Evolutionary conservation across 2,329 filamentous ascomycete genomes (phyloP).

Genomic region (Diplodia sapinea): DNA sequence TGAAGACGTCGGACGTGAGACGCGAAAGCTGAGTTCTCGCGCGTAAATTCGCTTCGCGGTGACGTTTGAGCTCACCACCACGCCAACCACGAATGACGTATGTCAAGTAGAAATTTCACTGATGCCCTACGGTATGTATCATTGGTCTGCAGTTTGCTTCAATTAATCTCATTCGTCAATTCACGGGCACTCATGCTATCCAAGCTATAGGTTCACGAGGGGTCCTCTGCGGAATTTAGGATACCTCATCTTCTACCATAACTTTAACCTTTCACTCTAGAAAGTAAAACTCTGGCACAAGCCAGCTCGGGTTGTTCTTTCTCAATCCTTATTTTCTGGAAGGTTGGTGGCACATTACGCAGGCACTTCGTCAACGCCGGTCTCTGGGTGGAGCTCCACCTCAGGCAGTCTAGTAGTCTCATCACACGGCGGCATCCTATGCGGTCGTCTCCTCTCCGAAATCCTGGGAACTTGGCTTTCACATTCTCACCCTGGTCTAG

Average conservation of each 20-base stretch:
- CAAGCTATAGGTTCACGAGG: neutral
- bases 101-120: neutral
- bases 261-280: neutral
- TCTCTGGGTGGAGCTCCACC: slow-evolving; percentile 2
- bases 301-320: neutral
- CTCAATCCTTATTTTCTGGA: neutral
- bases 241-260: neutral
- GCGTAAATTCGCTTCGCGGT: neutral
- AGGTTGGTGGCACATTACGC: neutral
- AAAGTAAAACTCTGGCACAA: neutral
- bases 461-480: neutral
- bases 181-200: neutral
- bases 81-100: neutral
- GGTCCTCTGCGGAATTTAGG: neutral
- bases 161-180: neutral
- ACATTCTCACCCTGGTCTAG: slow-evolving; percentile 37
- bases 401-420: neutral
- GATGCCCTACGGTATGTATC: neutral
- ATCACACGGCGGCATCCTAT: neutral
- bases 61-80: neutral
- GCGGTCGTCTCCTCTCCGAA: neutral
- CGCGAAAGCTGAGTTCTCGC: neutral
- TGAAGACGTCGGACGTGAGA: neutral
- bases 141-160: neutral
- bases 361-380: neutral